Conservation (phyloP, 2,329 filamentous ascomycete genomes). For the Xylariomycetidae sp. region DNA sequence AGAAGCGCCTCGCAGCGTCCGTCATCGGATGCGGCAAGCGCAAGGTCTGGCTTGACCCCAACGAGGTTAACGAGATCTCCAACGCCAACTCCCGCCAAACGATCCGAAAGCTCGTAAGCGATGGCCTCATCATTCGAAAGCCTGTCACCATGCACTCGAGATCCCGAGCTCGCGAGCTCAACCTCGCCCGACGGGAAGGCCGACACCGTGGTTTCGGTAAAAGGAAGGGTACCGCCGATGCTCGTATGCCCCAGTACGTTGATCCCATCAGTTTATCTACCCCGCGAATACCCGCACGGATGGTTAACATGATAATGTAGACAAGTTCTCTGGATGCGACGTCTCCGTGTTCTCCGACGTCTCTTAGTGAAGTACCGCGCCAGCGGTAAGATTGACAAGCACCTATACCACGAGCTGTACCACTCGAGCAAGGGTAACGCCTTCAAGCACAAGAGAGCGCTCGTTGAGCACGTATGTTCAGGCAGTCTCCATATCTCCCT, state of each 20-base stretch:
- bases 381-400: constrained; percentile 99
- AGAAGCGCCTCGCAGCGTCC: constrained; percentile 99
- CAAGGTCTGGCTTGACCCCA: constrained; percentile 99
- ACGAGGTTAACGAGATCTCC: constrained; percentile 98
- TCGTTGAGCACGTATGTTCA: constrained; percentile 98
- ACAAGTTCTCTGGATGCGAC: constrained; percentile 99
- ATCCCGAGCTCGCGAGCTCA: constrained; percentile 91
- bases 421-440: constrained; percentile 99
- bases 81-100: constrained; percentile 99
- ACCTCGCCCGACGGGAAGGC: constrained; percentile 88
- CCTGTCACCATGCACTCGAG: constrained; percentile 99
- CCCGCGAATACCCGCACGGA: no score
- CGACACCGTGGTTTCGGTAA: constrained; percentile 99
- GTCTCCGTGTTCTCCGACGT: constrained; percentile 97
- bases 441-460: constrained; percentile 99
- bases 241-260: constrained; percentile 94
- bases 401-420: constrained; percentile 99
- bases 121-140: constrained; percentile 99
- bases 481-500: neutral
- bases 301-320: constrained; percentile 40
- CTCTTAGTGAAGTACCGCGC: constrained; percentile 99
- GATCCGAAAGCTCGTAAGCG: constrained; percentile 97
- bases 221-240: constrained; percentile 99
- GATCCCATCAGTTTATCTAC: no score
- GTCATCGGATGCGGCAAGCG: constrained; percentile 98